Evolutionary conservation across 495 filamentous ascomycete genomes (phyloP).

Genomic region (Penicillium steckii): DNA sequence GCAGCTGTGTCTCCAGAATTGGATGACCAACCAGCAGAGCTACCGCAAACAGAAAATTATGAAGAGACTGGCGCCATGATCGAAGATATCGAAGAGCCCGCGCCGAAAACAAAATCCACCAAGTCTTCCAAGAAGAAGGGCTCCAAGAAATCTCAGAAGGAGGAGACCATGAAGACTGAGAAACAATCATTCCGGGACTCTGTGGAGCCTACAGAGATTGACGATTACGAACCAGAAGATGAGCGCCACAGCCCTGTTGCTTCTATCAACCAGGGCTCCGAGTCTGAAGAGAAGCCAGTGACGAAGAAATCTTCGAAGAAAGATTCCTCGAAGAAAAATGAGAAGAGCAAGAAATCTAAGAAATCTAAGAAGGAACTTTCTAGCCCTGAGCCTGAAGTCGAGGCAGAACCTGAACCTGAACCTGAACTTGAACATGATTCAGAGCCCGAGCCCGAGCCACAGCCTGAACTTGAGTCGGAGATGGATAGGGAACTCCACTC

Average conservation of each 20-base stretch:
- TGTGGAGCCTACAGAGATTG: constrained; percentile 25
- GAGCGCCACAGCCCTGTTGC: not conserved
- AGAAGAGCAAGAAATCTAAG: constrained; percentile 50
- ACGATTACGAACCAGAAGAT: constrained; percentile 18
- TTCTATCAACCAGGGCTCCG: constrained; percentile 14
- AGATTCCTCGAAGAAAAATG: constrained; percentile 40
- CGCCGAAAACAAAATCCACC: constrained; percentile 17
- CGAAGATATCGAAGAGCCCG: constrained; percentile 27
- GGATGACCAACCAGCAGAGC: not conserved
- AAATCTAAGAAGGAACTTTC: constrained; percentile 36
- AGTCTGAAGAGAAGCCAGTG: constrained; percentile 29
- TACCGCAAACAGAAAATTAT: not conserved
- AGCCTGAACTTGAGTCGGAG: not conserved
- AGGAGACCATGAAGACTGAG: constrained; percentile 23
- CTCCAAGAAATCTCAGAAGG: constrained; percentile 28
- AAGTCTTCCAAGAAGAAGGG: constrained; percentile 30
- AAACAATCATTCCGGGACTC: constrained; percentile 26
- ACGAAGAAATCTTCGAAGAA: constrained; percentile 36
- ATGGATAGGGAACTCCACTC: too few species aligned
- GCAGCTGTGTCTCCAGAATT: constrained; percentile 5
- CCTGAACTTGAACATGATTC: constrained; percentile 27
- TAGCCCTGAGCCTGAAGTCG: not conserved
- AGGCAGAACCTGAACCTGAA: constrained; percentile 9
- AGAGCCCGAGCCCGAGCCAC: constrained; percentile 3
- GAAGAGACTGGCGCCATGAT: not conserved